A percentile compares a stretch with the other conserved stretches of the same genome.
Evolutionary conservation across 257 asterid genomes (phyloP).

Genomic region (Gentiana dahurica): DNA sequence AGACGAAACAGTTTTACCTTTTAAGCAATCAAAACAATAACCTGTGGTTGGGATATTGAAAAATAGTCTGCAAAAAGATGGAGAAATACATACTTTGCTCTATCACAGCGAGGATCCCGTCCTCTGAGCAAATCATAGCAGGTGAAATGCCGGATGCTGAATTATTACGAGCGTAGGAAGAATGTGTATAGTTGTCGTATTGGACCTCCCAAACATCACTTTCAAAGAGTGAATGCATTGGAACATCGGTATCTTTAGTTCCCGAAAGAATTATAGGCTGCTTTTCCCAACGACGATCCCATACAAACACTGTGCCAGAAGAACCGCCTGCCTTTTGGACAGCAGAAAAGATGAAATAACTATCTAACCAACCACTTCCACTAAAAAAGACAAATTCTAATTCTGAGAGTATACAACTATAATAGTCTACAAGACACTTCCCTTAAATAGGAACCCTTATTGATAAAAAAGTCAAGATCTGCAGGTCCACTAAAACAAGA

Average conservation of each 20-base stretch:
- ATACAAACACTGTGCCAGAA: constrained; percentile 81
- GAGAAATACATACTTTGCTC: constrained; percentile 53
- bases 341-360: constrained; percentile 12
- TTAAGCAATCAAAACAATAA: constrained; percentile 11
- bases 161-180: constrained; percentile 39
- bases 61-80: not conserved
- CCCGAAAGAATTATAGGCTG: constrained; percentile 63
- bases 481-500: no score
- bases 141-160: constrained; percentile 70
- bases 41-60: not conserved
- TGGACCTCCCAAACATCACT: constrained; percentile 95
- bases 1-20: not conserved
- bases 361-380: not conserved
- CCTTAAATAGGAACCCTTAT: no score
- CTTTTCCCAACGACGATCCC: constrained; percentile 86
- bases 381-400: not conserved
- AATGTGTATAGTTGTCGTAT: constrained; percentile 59
- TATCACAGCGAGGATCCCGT: constrained; percentile 74
- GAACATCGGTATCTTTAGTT: constrained; percentile 24
- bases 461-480: no score
- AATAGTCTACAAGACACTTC: not conserved
- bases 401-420: not conserved
- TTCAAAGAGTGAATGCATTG: constrained; percentile 42
- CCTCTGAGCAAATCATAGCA: constrained; percentile 94
- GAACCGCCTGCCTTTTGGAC: constrained; percentile 93